phyloP scores from a whole-genome alignment of 2,329 filamentous ascomycete genomes.

The Microdochium trichocladiopsis region DNA sequence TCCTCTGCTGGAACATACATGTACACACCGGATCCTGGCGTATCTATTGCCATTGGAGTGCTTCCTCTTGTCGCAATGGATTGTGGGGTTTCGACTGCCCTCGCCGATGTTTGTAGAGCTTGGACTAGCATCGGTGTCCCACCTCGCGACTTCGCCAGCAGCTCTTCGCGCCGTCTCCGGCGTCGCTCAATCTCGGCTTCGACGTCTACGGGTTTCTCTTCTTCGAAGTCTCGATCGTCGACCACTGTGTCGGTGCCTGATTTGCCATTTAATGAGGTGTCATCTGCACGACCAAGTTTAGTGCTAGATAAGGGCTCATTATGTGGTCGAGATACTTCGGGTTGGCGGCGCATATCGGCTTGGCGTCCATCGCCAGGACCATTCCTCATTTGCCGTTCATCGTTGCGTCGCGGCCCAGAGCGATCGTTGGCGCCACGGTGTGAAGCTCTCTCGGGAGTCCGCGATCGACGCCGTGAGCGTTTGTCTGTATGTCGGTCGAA shows the following conservation, averaged over 20 bases:
- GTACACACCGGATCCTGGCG: slow-evolving; percentile 40
- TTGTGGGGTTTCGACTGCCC: slow-evolving; percentile 47
- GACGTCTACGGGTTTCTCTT: slow-evolving; percentile 64
- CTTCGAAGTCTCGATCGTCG: slow-evolving; percentile 38
- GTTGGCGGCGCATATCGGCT: background rate
- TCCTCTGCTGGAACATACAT: slow-evolving; percentile 4
- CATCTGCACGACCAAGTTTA: background rate
- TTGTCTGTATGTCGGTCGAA: slow-evolving; percentile 4
- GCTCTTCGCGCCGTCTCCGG: slow-evolving; percentile 75
- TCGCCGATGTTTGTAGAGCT: slow-evolving; percentile 59
- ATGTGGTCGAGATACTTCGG: background rate
- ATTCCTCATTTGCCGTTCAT: background rate
- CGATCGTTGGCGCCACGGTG: background rate
- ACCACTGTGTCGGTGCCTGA: slow-evolving; percentile 19
- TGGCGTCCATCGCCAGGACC: background rate
- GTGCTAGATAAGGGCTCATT: background rate
- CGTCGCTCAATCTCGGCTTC: slow-evolving; percentile 79
- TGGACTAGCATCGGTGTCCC: slow-evolving; percentile 69
- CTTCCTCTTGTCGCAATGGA: slow-evolving; percentile 33
- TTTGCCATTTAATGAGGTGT: background rate
- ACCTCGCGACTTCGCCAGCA: slow-evolving; percentile 74
- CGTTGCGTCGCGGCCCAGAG: background rate
- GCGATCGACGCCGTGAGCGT: background rate
- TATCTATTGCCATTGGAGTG: slow-evolving; percentile 32
- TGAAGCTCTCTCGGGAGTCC: slow-evolving; percentile 9